Conservation (phyloP, 768 basidiomycete genomes). For the Suillus tomentosus region DNA sequence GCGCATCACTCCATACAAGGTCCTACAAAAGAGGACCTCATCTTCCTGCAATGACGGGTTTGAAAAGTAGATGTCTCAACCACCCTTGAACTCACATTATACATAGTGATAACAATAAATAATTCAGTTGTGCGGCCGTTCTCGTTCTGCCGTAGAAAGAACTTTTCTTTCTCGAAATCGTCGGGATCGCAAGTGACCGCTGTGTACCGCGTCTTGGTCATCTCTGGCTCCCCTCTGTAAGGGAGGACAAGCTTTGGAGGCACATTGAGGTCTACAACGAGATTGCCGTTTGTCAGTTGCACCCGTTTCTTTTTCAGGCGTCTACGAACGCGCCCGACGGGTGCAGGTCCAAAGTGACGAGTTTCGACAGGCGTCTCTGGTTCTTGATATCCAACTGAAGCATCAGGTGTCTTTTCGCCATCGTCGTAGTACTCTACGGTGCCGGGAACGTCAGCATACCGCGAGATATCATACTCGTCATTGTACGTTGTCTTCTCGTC, state of each 20-base stretch:
- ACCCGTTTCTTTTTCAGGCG: conserved; percentile 82
- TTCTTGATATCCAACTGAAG: conserved; percentile 36
- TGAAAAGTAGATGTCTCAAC: conserved; percentile 7
- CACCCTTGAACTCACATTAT: conserved; percentile 66
- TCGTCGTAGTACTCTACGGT: conserved; percentile 23
- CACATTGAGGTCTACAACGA: conserved; percentile 82
- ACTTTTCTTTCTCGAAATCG: conserved; percentile 82
- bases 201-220: conserved; percentile 74
- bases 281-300: conserved; percentile 82
- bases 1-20: conserved; percentile 93
- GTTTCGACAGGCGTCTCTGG: conserved; percentile 62
- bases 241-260: conserved; percentile 84
- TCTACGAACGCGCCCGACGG: conserved; percentile 73
- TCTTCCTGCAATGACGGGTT: conserved; percentile 57
- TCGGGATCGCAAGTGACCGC: conserved; percentile 95
- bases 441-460: conserved; percentile 28
- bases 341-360: conserved; percentile 87
- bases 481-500: conserved; percentile 28
- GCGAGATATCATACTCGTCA: conserved; percentile 35
- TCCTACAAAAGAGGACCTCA: conserved; percentile 89
- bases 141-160: conserved; percentile 84
- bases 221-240: conserved; percentile 69
- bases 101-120: conserved; percentile 96
- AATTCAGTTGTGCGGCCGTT: conserved; percentile 81
- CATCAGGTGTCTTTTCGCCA: conserved; percentile 27